Evolutionary conservation across 164 flowering plant species (phyloP).

Genomic region (Saururus chinensis): DNA sequence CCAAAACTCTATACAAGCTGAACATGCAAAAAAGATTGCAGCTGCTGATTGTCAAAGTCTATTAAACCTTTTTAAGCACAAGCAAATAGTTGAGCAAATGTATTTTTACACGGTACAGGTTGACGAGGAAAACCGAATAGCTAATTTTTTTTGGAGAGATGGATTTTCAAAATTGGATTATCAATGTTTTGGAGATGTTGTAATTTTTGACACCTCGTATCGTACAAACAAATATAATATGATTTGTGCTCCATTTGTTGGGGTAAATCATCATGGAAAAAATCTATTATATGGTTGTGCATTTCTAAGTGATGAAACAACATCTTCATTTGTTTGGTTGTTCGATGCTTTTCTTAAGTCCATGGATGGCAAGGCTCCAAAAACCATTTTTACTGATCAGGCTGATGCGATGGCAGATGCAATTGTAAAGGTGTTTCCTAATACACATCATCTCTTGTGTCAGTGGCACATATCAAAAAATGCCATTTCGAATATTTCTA

Average conservation of each 20-base stretch:
- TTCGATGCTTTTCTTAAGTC: constrained; percentile 8
- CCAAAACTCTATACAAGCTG: background rate
- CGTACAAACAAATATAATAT: constrained; percentile 3
- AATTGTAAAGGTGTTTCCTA: constrained; percentile 5
- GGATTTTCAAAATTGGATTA: background rate
- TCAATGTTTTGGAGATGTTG: background rate
- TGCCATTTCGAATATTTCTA: background rate
- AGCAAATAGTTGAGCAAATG: background rate
- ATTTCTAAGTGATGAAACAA: constrained; percentile 5
- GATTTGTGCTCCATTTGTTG: constrained; percentile 6
- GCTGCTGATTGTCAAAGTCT: background rate
- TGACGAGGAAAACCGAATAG: background rate
- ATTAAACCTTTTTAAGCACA: background rate
- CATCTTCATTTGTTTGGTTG: constrained; percentile 10
- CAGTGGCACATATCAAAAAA: background rate
- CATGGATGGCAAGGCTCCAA: constrained; percentile 3
- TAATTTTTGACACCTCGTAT: background rate
- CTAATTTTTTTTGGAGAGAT: background rate
- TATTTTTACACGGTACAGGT: background rate
- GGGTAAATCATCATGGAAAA: constrained; percentile 9
- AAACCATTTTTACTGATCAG: constrained; percentile 3
- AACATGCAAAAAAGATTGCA: background rate
- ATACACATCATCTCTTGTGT: background rate
- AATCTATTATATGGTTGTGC: constrained; percentile 9
- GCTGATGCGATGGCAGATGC: constrained; percentile 6